A percentile compares a stretch with the other conserved stretches of the same genome.
Conservation (phyloP, 345 rosid genomes). For the Reutealis trisperma region DNA sequence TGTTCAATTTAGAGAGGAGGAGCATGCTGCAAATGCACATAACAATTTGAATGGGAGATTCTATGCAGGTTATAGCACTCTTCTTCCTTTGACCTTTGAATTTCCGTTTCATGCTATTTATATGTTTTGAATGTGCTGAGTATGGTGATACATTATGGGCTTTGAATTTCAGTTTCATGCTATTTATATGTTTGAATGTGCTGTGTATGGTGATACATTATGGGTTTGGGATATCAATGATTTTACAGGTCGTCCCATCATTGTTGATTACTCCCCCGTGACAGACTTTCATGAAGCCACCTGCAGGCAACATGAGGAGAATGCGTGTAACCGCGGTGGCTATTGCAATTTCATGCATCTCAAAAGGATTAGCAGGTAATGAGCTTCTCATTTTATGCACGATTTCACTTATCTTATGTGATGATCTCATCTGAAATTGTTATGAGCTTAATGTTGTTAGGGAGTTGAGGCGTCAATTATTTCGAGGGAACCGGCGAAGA, state of each 20-base stretch:
- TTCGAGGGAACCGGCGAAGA: constrained; percentile 52
- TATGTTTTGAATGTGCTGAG: not conserved
- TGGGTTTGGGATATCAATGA: not conserved
- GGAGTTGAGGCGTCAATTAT: constrained; percentile 62
- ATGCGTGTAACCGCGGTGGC: constrained; percentile 67
- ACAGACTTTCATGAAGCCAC: constrained; percentile 78
- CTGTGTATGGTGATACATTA: not conserved
- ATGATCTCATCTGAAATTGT: not conserved
- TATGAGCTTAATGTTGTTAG: constrained; percentile 19
- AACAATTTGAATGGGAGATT: constrained; percentile 48
- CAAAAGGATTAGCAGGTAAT: constrained; percentile 59
- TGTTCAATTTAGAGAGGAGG: constrained; percentile 74
- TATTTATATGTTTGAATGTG: not conserved
- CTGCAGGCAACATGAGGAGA: constrained; percentile 73
- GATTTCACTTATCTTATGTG: not conserved
- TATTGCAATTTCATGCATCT: constrained; percentile 87
- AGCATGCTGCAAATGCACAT: constrained; percentile 64
- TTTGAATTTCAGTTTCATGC: not conserved
- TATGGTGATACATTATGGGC: too few species aligned
- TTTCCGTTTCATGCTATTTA: not conserved
- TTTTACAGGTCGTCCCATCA: constrained; percentile 59
- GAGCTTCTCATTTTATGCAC: not conserved
- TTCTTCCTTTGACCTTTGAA: not conserved
- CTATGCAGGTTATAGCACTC: constrained; percentile 45
- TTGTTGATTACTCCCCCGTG: constrained; percentile 75